Percentiles rank a stretch among this genome's conserved stretches.
Evolutionary conservation across 345 rosid genomes (phyloP).

Genomic region (Rhodamnia argentea): DNA sequence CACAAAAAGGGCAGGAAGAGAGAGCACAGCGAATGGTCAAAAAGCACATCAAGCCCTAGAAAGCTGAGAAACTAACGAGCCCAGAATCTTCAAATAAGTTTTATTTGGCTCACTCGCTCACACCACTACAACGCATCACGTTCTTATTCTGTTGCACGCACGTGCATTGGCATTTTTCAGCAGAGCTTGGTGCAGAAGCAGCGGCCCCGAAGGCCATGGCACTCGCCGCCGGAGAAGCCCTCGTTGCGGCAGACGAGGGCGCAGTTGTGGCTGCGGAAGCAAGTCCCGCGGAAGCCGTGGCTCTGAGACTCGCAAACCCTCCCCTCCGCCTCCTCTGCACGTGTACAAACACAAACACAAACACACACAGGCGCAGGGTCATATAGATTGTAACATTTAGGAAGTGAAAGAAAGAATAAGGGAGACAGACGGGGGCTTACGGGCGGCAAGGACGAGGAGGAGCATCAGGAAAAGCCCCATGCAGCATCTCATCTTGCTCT

Average conservation of each 20-base stretch:
- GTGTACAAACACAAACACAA: too few relatives aligned
- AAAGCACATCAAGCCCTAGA: background rate
- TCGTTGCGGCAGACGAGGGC: constrained; percentile 25
- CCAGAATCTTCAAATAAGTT: background rate
- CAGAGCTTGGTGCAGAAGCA: constrained; percentile 32
- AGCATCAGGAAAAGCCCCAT: constrained; percentile 16
- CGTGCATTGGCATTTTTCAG: background rate
- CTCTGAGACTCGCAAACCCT: constrained; percentile 26
- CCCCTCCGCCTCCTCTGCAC: constrained; percentile 20
- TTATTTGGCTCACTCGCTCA: background rate
- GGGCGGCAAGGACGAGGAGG: constrained; percentile 20
- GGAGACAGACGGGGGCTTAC: constrained; percentile 1
- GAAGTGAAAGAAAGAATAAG: background rate
- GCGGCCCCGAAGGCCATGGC: constrained; percentile 26
- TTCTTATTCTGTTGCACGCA: background rate
- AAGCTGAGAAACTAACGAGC: background rate
- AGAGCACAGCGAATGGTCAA: background rate
- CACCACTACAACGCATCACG: background rate
- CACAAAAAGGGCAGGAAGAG: background rate
- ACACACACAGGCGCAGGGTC: background rate
- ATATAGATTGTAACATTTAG: background rate
- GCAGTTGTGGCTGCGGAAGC: constrained; percentile 18
- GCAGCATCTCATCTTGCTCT: constrained; percentile 1
- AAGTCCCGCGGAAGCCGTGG: constrained; percentile 17
- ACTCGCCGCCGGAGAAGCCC: constrained; percentile 26